phyloP scores from a whole-genome alignment of 331 rosid genomes.

The Ulmus americana region DNA sequence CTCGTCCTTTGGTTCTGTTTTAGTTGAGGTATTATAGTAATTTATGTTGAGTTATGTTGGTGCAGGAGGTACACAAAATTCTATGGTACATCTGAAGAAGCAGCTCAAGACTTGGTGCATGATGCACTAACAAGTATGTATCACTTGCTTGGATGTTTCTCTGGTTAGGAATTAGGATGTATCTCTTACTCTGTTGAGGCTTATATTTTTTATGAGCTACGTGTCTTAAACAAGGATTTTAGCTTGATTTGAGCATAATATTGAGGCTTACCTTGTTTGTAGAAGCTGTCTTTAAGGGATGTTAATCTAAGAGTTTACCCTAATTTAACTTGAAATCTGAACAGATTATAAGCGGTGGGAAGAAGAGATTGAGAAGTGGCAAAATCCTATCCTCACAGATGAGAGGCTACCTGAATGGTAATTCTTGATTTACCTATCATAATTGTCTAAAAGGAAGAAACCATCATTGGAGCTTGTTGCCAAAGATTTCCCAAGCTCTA shows the following conservation, averaged over 20 bases:
- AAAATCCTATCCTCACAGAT: slow-evolving; percentile 74
- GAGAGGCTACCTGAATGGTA: slow-evolving; percentile 87
- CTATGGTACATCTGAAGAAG: slow-evolving; percentile 86
- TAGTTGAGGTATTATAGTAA: not conserved
- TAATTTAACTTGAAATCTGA: slow-evolving; percentile 22
- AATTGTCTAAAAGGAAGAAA: not conserved
- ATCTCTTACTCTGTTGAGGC: not conserved
- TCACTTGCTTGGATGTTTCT: slow-evolving; percentile 63
- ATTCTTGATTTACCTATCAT: slow-evolving; percentile 19
- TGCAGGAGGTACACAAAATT: slow-evolving; percentile 97
- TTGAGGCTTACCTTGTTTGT: not conserved
- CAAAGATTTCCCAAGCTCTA: not conserved
- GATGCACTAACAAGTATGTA: slow-evolving; percentile 84
- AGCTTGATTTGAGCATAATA: not conserved
- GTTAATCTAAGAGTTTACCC: not conserved
- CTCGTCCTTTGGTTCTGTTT: not conserved
- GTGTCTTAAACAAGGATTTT: not conserved
- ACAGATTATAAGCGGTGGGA: slow-evolving; percentile 94
- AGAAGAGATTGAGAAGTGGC: slow-evolving; percentile 96
- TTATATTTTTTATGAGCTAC: not conserved
- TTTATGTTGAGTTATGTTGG: slow-evolving; percentile 10
- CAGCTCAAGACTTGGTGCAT: slow-evolving; percentile 75
- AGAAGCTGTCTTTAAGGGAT: not conserved
- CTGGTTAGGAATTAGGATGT: slow-evolving; percentile 5
- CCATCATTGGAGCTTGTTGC: not conserved